Evolutionary conservation across 352 stramenopile genomes (phyloP), one percentile per base, ranked within the genome.

Genomic region (Globisporangium uncinulatum): DNA sequence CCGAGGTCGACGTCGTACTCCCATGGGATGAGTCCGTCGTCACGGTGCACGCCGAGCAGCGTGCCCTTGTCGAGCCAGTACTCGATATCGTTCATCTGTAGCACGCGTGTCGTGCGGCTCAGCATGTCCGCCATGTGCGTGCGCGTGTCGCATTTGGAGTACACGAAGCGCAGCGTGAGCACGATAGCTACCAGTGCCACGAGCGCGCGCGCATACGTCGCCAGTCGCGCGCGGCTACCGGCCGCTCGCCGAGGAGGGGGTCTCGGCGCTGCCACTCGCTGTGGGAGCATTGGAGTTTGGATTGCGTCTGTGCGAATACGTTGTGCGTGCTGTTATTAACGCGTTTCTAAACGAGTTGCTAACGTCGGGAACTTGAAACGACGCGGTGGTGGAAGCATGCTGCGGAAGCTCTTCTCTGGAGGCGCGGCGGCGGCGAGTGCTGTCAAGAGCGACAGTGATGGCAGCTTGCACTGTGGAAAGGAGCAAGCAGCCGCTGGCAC

Each of bases 31-130:
- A 92, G 65, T 5, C 76, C 79, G 4, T 77, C 62, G 54, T 92
- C 78, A 19, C 82, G 79, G 34, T 89, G 71, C 34, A 89, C 70
- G 36, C 82, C 79, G 15, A 90, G 61, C 4, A 92, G 66, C 51
- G 82, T 89, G 54, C 82, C 79, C 61, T 89, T 89, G 71, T 92
- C 82, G 20, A 92, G 74, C 82, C 82, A 92, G 54, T 89, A 92
- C 70, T 92, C 74, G 63, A 92, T 50, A 37, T 78, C 65, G 66
- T 90, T 73, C 52, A 60, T 66, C 56, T 87, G 70, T 24, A 91
- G 65, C 42, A 91, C 82, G 2, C 42, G 62, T 13, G 78, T 78
- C 21, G 81, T 87, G 62, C 83, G 89, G 43, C 70, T 87, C 56
- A 91, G 65, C 47, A 91, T 55, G 65, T 65, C 66, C 34, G 74